Evolutionary conservation across 1,284 basidiomycete species (phyloP), one percentile per base, ranked within the genome.

Genomic region (Leccinum colubrinum): DNA sequence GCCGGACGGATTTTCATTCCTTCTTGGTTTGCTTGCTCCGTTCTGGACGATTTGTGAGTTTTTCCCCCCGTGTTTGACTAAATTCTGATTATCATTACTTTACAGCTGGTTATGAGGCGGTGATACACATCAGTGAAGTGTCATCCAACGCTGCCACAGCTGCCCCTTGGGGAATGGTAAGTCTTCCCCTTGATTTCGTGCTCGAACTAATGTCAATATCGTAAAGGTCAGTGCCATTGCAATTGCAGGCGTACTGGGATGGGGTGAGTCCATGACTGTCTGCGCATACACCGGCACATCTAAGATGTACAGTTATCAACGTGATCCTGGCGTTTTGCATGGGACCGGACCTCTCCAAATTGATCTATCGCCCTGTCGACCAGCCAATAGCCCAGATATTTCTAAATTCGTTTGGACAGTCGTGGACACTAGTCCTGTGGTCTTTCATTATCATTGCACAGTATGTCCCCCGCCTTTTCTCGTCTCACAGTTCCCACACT

Each of bases 391-490:
- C 54, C 2, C 54, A 37, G 20, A 55, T 55, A 55, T 55, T 55
- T 22, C 14, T 55, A 33, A 17, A 37, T 55, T 55, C 54, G 1
- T 55, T 55, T 22, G 54, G 54, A 35, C n/a, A 33, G 30, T 33
- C 30, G 7, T 59, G 25, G 25, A 1, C 25, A 27, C 25, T 27
- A 1, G 25, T 27, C 12, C 9, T 67, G 20, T 73, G 62, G 70
- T 64, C 66, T 9, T 63, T 70, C 25, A 59, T 71, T n/a, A 65
- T 71, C 17, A 17, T 71, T 12, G 65, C 61, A 7, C 70, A 71
- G 70, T 73, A 33, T 33, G 54, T 55, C 35, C 25, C 11, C 15
- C n/a, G 20, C 17, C n/a, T 4, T 22, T 37, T 17, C 54, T 22
- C 54, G 3, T 37, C 33, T 39, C 33, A n/a, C 22, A 22, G n/a